A percentile compares a stretch with the other conserved stretches of the same genome.
Evolutionary conservation across 1,284 basidiomycete species (phyloP).

Genomic region (Anthracocystis walkeri): DNA sequence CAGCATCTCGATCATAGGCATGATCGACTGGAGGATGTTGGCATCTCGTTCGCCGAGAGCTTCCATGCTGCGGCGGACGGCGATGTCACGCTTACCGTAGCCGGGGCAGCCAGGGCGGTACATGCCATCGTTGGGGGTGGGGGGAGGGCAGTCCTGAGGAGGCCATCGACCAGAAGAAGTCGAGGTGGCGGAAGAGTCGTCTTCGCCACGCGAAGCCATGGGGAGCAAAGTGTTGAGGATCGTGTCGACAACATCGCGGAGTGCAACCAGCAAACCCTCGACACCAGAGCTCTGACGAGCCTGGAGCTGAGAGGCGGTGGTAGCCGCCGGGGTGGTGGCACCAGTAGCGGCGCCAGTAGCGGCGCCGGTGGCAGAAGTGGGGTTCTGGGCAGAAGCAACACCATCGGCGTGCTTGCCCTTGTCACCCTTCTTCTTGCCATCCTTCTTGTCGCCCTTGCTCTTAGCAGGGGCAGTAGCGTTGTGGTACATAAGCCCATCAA

Average conservation of each 20-base stretch:
- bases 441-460: slow-evolving; percentile 21
- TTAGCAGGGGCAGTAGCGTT: slow-evolving; percentile 19
- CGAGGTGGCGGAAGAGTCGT: slow-evolving; percentile 13
- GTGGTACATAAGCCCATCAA: slow-evolving; percentile 26
- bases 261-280: slow-evolving; percentile 42
- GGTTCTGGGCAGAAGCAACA: slow-evolving; percentile 14
- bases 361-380: slow-evolving; percentile 13
- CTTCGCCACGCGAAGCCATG: slow-evolving; percentile 46
- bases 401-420: slow-evolving; percentile 12
- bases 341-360: neutral
- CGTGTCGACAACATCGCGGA: slow-evolving; percentile 53
- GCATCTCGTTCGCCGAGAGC: slow-evolving; percentile 42
- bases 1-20: slow-evolving; percentile 55
- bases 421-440: slow-evolving; percentile 22
- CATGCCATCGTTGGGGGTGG: slow-evolving; percentile 56
- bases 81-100: slow-evolving; percentile 54
- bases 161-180: slow-evolving; percentile 29
- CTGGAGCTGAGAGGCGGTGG: slow-evolving; percentile 9
- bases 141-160: slow-evolving; percentile 51
- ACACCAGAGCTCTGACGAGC: slow-evolving; percentile 50
- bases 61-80: slow-evolving; percentile 33
- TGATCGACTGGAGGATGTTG: slow-evolving; percentile 35
- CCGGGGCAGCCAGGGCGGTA: slow-evolving; percentile 60
- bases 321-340: neutral
- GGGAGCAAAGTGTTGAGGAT: slow-evolving; percentile 59